Percentiles rank a stretch among this genome's conserved stretches.
Conservation (phyloP, 1,284 basidiomycete species). For the Singerocomus rubriflavus region DNA sequence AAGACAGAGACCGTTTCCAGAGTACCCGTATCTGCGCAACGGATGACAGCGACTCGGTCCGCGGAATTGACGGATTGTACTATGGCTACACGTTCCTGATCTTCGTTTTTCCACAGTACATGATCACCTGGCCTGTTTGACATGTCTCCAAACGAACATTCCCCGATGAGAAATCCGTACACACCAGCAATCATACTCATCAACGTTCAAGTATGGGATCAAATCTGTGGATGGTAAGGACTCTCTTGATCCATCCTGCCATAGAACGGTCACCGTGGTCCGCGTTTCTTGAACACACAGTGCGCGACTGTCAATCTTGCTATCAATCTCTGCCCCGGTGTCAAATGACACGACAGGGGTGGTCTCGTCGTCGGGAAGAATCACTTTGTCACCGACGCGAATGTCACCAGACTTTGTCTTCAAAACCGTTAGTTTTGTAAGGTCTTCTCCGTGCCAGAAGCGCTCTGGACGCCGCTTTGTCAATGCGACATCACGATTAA, state of each 20-base stretch:
- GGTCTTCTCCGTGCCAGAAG: slow-evolving; percentile 71
- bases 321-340: slow-evolving; percentile 41
- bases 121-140: slow-evolving; percentile 82
- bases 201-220: slow-evolving; percentile 80
- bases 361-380: slow-evolving; percentile 45
- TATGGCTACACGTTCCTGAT: slow-evolving; percentile 63
- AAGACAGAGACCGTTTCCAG: slow-evolving; percentile 76
- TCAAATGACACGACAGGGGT: slow-evolving; percentile 59
- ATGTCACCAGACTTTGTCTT: slow-evolving; percentile 63
- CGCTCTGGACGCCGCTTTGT: slow-evolving; percentile 62
- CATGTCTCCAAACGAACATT: slow-evolving; percentile 3
- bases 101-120: slow-evolving; percentile 82
- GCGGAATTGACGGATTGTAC: slow-evolving; percentile 76
- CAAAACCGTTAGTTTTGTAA: slow-evolving; percentile 66
- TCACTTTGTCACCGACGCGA: slow-evolving; percentile 66
- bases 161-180: slow-evolving; percentile 24
- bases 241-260: slow-evolving; percentile 81
- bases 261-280: slow-evolving; percentile 72
- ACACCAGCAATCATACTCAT: slow-evolving; percentile 84
- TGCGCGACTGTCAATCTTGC: slow-evolving; percentile 50
- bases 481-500: slow-evolving; percentile 54
- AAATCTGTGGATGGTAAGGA: slow-evolving; percentile 60
- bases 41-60: slow-evolving; percentile 68
- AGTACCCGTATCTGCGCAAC: slow-evolving; percentile 49
- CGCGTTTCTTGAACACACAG: slow-evolving; percentile 69